phyloP scores from a whole-genome alignment of 2,329 filamentous ascomycete genomes.

The Alternaria brassicicola region DNA sequence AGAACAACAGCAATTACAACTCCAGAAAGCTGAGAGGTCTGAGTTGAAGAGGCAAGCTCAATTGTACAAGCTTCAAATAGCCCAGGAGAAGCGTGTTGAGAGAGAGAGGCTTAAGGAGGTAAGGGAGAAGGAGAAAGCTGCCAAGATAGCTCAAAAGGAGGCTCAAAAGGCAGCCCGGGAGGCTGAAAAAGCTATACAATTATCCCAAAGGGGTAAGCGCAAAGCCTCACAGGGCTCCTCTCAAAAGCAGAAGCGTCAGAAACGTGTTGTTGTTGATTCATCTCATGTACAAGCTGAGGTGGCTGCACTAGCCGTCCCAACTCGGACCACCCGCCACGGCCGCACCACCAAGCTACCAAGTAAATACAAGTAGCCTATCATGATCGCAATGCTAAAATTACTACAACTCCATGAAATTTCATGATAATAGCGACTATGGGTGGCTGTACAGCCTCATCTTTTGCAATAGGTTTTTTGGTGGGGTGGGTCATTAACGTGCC shows the following conservation, averaged over 20 bases:
- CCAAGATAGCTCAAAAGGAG: background rate
- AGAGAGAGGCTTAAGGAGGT: slow-evolving; percentile 1
- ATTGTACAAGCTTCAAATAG: background rate
- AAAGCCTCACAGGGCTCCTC: background rate
- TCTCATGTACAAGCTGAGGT: background rate
- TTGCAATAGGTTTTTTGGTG: too few species aligned
- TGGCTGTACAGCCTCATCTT: background rate
- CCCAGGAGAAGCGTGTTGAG: background rate
- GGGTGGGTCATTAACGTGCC: background rate
- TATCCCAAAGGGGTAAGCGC: background rate
- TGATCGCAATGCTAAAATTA: background rate
- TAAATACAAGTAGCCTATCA: background rate
- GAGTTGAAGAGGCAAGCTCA: background rate
- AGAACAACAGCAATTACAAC: background rate
- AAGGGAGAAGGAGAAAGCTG: background rate
- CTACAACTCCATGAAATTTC: background rate
- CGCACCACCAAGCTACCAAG: background rate
- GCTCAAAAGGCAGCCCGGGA: background rate
- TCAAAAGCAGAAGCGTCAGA: background rate
- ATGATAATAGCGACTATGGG: background rate
- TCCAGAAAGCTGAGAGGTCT: background rate
- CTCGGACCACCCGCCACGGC: background rate
- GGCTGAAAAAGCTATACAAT: slow-evolving; percentile 1
- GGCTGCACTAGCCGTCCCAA: background rate
- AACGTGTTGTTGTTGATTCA: background rate